Percentiles rank a stretch among this genome's conserved stretches.
These are phyloP conservation scores for Gossypium thurberi DNA, from an alignment of 345 rosid species.

Conservation along the genomic window DNA sequence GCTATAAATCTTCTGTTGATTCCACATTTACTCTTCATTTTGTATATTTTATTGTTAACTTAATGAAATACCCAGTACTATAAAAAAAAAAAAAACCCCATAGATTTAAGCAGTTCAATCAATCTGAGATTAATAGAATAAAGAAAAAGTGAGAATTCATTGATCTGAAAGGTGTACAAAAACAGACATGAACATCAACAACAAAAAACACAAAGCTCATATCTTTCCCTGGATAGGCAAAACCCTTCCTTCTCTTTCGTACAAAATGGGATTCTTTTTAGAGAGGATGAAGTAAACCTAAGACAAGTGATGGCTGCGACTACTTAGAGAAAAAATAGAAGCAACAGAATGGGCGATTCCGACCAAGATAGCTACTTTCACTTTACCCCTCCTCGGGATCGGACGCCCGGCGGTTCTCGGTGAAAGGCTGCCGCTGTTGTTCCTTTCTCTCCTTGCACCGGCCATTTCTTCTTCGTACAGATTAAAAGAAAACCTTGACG, in stretches of 20 bases:
- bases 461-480: neutral
- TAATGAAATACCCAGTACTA: neutral
- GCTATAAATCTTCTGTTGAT: neutral
- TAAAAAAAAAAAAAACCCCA: neutral
- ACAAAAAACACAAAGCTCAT: neutral
- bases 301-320: conserved; percentile 27
- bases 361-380: conserved; percentile 36
- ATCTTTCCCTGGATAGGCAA: neutral
- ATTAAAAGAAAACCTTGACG: neutral
- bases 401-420: conserved; percentile 20
- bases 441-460: conserved; percentile 5
- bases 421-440: neutral
- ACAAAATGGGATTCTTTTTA: neutral
- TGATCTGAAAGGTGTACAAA: conserved; percentile 9
- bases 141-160: neutral
- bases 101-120: neutral
- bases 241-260: neutral
- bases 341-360: conserved; percentile 46
- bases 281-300: neutral
- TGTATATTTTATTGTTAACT: neutral
- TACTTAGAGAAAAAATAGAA: conserved; percentile 29
- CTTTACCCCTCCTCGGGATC: conserved; percentile 48
- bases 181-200: conserved; percentile 9
- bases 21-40: neutral
- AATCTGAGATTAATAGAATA: neutral